These are phyloP conservation scores for Pisolithus marmoratus DNA, from an alignment of 768 basidiomycete species.

Conservation along the genomic window DNA sequence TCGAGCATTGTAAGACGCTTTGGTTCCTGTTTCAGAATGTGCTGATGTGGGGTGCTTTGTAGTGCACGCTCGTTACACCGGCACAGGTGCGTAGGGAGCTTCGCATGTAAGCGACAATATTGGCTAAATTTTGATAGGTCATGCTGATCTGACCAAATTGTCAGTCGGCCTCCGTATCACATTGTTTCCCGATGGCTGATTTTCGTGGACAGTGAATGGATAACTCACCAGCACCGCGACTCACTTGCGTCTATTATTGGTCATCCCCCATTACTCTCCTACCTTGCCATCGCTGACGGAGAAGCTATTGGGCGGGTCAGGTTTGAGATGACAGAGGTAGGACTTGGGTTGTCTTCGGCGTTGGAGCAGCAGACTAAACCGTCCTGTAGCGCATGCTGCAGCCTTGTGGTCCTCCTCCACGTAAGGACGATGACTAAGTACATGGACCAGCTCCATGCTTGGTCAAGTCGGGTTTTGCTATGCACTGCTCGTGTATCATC, in stretches of 20 bases:
- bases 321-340: slow-evolving; percentile 95
- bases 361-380: slow-evolving; percentile 18
- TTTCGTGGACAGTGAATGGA: slow-evolving; percentile 71
- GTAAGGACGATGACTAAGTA: slow-evolving; percentile 73
- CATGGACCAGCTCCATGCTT: background rate
- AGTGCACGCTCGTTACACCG: slow-evolving; percentile 96
- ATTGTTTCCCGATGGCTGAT: slow-evolving; percentile 7
- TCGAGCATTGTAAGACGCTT: slow-evolving; percentile 77
- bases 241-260: slow-evolving; percentile 91
- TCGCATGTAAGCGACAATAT: background rate
- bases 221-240: slow-evolving; percentile 96
- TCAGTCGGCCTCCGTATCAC: slow-evolving; percentile 37
- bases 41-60: slow-evolving; percentile 1
- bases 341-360: background rate
- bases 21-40: slow-evolving; percentile 11
- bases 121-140: slow-evolving; percentile 46
- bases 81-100: slow-evolving; percentile 63
- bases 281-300: slow-evolving; percentile 89
- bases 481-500: no score
- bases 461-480: no score
- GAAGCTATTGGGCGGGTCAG: slow-evolving; percentile 84
- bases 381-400: slow-evolving; percentile 78
- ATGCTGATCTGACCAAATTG: slow-evolving; percentile 97
- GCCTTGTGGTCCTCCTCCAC: slow-evolving; percentile 88
- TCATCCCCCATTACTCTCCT: slow-evolving; percentile 80